Percentiles rank a stretch among this genome's conserved stretches.
Conservation (phyloP, 768 basidiomycete genomes). For the Psilocybe cyanescens region DNA sequence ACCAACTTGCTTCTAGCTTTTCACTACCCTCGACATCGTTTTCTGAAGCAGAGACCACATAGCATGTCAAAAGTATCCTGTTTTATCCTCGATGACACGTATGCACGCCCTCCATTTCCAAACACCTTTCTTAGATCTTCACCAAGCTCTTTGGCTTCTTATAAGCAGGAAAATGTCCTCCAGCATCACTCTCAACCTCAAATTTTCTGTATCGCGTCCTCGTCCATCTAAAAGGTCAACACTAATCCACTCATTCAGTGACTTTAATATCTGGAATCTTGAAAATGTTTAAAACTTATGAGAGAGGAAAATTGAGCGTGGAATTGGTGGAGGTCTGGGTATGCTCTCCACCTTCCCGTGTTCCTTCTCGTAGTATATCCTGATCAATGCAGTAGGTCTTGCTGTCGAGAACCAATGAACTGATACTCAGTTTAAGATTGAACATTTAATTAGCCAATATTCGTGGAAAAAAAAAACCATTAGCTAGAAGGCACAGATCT, state of each 20-base stretch:
- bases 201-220: slow-evolving; percentile 34
- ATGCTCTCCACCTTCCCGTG: slow-evolving; percentile 31
- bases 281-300: slow-evolving; percentile 14
- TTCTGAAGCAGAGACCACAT: no score
- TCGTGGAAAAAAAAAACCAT: background rate
- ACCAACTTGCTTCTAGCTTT: no score
- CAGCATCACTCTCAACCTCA: slow-evolving; percentile 34
- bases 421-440: slow-evolving; percentile 60
- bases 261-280: background rate
- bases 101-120: background rate
- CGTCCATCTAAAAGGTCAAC: slow-evolving; percentile 20
- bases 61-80: no score
- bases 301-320: slow-evolving; percentile 21
- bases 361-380: slow-evolving; percentile 49
- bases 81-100: no score
- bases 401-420: slow-evolving; percentile 58
- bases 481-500: slow-evolving; percentile 25
- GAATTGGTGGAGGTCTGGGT: slow-evolving; percentile 11
- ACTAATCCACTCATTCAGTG: no score
- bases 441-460: background rate
- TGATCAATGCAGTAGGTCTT: slow-evolving; percentile 55
- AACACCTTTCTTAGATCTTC: slow-evolving; percentile 15
- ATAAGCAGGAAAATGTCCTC: slow-evolving; percentile 10
- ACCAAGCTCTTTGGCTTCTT: slow-evolving; percentile 9
- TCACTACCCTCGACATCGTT: no score